phyloP scores from a whole-genome alignment of 2,329 filamentous ascomycete genomes.

The Cladosporium phlei region DNA sequence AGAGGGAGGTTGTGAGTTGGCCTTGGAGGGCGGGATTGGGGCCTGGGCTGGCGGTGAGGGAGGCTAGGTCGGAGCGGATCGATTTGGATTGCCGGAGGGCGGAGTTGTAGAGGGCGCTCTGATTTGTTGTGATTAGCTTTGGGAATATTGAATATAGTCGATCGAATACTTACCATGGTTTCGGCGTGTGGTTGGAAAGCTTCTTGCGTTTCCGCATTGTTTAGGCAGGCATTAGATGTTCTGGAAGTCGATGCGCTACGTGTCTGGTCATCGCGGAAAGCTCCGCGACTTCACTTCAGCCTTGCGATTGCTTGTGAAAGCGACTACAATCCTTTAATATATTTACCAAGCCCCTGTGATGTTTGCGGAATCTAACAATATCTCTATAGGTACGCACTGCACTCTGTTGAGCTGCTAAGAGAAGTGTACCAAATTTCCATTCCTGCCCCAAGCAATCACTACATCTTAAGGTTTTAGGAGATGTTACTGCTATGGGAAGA shows the following conservation, averaged over 20 bases:
- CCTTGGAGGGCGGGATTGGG: slow-evolving; percentile 42
- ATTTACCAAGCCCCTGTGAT: no score
- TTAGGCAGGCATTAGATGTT: background rate
- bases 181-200: background rate
- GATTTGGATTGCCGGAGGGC: slow-evolving; percentile 79
- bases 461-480: no score
- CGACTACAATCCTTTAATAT: no score
- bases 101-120: slow-evolving; percentile 80
- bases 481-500: no score
- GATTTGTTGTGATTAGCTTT: background rate
- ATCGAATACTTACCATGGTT: background rate
- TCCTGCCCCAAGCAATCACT: no score
- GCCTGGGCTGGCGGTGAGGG: slow-evolving; percentile 52
- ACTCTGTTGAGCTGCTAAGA: no score
- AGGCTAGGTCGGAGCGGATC: slow-evolving; percentile 69
- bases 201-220: slow-evolving; percentile 7
- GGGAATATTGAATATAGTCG: no score
- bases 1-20: slow-evolving; percentile 72
- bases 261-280: no score
- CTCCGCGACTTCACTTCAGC: background rate
- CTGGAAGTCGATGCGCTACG: background rate
- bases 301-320: no score
- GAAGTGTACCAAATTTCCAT: no score
- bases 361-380: no score
- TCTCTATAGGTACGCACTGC: no score